Conservation (phyloP, 352 stramenopile genomes). For the Hyphochytrium catenoides region DNA sequence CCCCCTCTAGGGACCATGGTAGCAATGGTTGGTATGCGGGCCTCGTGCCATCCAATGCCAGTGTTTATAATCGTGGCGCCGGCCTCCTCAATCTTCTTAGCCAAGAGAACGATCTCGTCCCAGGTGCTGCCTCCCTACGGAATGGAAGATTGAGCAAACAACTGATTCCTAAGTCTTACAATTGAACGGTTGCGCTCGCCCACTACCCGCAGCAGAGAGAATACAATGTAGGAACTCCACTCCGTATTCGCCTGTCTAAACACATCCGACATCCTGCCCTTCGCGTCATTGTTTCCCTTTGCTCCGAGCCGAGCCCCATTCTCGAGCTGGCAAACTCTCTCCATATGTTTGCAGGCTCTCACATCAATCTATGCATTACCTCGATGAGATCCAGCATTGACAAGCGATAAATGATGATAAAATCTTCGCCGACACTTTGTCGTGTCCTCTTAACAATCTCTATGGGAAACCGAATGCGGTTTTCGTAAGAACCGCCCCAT, state of each 20-base stretch:
- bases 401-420: constrained; percentile 93
- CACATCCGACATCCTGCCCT: too few relatives aligned
- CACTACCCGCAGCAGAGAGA: too few relatives aligned
- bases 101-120: constrained; percentile 69
- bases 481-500: constrained; percentile 77
- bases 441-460: constrained; percentile 79
- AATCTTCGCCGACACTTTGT: constrained; percentile 66
- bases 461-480: constrained; percentile 75
- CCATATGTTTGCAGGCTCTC: background rate
- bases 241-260: too few relatives aligned
- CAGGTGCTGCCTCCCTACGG: constrained; percentile 50
- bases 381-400: constrained; percentile 89
- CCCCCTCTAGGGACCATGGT: constrained; percentile 79
- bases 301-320: too few relatives aligned
- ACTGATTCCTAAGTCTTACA: too few relatives aligned
- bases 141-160: background rate
- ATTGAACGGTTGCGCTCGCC: too few relatives aligned
- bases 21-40: constrained; percentile 86
- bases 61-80: constrained; percentile 93
- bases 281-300: too few relatives aligned
- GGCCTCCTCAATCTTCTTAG: constrained; percentile 65
- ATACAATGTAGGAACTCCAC: too few relatives aligned
- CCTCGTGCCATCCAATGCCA: constrained; percentile 94
- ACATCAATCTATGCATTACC: constrained; percentile 16
- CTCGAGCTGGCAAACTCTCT: too few relatives aligned